Percentiles rank a stretch among this genome's conserved stretches.
Evolutionary conservation across 495 filamentous ascomycete genomes (phyloP).

Genomic region (Penicillium nucicola): DNA sequence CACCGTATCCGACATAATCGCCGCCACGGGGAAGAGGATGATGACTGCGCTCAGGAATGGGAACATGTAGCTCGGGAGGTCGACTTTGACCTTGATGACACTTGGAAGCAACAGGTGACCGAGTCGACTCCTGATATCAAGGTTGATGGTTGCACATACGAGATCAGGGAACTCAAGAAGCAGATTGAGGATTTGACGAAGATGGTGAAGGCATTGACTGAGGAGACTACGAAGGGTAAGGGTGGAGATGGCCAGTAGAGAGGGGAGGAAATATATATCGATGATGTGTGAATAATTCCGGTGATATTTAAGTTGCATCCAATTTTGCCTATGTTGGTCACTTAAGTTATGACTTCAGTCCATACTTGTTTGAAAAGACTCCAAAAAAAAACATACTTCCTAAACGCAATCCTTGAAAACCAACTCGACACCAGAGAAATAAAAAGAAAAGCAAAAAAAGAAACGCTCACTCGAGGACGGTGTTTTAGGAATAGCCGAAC

Average conservation of each 20-base stretch:
- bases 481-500: constrained; percentile 44
- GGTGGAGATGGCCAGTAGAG: not conserved
- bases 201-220: constrained; percentile 46
- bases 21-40: constrained; percentile 78
- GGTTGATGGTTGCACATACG: constrained; percentile 62
- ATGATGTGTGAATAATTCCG: too few relatives aligned
- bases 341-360: too few relatives aligned
- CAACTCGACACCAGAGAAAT: not conserved
- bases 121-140: constrained; percentile 74
- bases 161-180: constrained; percentile 63
- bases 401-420: too few relatives aligned
- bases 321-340: too few relatives aligned
- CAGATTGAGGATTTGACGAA: constrained; percentile 69
- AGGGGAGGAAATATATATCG: not conserved
- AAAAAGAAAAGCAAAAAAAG: constrained; percentile 9
- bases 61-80: constrained; percentile 71
- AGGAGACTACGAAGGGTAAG: constrained; percentile 12
- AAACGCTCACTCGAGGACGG: constrained; percentile 1
- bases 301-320: too few relatives aligned
- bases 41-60: constrained; percentile 88
- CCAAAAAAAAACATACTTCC: too few relatives aligned
- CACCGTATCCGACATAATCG: constrained; percentile 67
- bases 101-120: constrained; percentile 74
- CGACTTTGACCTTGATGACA: constrained; percentile 76
- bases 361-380: too few relatives aligned